Base-by-base conservation (phyloP, 108 stramenopile species). In the Pseudonitzschia pungens region DNA sequence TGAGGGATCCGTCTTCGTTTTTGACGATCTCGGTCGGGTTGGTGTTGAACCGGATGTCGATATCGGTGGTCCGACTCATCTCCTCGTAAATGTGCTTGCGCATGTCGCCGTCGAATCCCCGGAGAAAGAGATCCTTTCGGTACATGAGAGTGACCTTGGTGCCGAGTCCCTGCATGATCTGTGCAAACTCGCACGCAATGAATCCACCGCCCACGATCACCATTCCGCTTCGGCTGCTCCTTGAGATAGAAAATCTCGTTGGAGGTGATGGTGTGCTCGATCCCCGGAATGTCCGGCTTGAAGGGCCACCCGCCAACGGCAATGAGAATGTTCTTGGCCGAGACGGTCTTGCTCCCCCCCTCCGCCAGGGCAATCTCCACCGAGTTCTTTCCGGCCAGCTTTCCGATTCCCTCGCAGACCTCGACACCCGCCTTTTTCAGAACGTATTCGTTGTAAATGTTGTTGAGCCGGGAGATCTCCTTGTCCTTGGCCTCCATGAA, bases 201-300 rank as follows among this genome's bases (percentile, higher is more conserved):
- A 92, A 96, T 2, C 97, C 97, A 14, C 92, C 95, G 27, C 97
- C 97, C 14, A 97, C 91, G 40, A 96, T 80, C 9, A 93, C 91
- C 32, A 92, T 86, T n/a, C 41, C 82, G 72, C 60, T 83, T 86
- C 51, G 95, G 95, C 77, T 92, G 92, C 76, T 89, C 86, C 73
- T 84, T 72, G 68, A 94, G 57, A 41, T 91, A 91, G 50, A 96
- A 96, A 43, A 96, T 91, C 54, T 90, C 90, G 75, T 96, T 89
- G 70, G 87, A 89, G 20, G 87, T 82, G 65, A 96, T 92, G 77
- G 86, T 76, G 60, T 89, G 90, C 74, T 96, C 95, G 64, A 81
- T 82, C 1, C 94, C 94, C 0, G 92, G 92, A 65, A 92, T 77
- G 55, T 78, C 63, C 0, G 89, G 90, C 69, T 83, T 84, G 76